phyloP scores from a whole-genome alignment of 768 basidiomycete species.

The Boletus rubescentipes region DNA sequence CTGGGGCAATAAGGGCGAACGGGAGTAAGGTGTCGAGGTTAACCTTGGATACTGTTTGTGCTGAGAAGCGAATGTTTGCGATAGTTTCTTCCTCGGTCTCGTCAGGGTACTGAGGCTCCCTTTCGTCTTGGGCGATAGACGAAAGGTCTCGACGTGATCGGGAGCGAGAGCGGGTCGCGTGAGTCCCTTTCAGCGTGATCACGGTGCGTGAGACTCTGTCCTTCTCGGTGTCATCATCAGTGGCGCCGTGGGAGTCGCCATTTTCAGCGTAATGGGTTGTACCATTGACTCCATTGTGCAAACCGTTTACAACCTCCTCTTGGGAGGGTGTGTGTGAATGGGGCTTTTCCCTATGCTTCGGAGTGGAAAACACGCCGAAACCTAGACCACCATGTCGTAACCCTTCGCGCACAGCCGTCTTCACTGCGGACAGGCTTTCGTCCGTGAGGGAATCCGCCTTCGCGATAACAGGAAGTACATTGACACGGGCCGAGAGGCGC shows the following conservation, averaged over 20 bases:
- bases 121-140: conserved; percentile 54
- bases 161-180: conserved; percentile 63
- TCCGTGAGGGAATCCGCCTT: conserved; percentile 83
- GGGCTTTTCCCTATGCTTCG: conserved; percentile 25
- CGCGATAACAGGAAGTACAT: conserved; percentile 81
- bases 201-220: conserved; percentile 69
- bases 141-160: conserved; percentile 72
- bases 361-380: conserved; percentile 72
- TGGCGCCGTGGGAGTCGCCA: conserved; percentile 21
- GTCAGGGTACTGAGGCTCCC: conserved; percentile 57
- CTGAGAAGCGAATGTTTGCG: conserved; percentile 77
- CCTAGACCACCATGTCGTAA: conserved; percentile 65
- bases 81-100: conserved; percentile 64
- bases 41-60: conserved; percentile 59
- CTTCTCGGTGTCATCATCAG: conserved; percentile 45
- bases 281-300: conserved; percentile 31
- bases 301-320: conserved; percentile 14
- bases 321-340: conserved; percentile 13
- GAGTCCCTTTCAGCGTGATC: conserved; percentile 57
- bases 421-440: conserved; percentile 66
- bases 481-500: conserved; percentile 69
- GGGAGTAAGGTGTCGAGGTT: conserved; percentile 63
- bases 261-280: conserved; percentile 31
- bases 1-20: conserved; percentile 79
- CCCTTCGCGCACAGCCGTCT: conserved; percentile 69